Evolutionary conservation across 305 asterid genomes (phyloP).

Genomic region (Fraxinus sp.): DNA sequence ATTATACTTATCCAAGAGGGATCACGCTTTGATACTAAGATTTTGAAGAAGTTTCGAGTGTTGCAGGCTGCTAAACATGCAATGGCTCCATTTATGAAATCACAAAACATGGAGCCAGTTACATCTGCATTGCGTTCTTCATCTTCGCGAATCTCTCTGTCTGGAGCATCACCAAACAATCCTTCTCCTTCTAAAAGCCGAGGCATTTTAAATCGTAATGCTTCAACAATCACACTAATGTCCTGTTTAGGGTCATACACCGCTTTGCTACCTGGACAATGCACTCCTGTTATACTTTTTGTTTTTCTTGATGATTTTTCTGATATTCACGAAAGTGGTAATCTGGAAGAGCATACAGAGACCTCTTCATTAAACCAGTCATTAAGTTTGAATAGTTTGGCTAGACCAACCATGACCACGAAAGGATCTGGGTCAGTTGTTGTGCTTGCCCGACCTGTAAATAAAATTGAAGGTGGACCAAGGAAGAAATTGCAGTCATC

Average conservation of each 20-base stretch:
- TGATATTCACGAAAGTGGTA: slow-evolving; percentile 50
- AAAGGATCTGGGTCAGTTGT: slow-evolving; percentile 75
- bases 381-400: slow-evolving; percentile 41
- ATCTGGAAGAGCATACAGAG: slow-evolving; percentile 57
- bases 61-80: slow-evolving; percentile 88
- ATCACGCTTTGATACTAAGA: slow-evolving; percentile 71
- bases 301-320: slow-evolving; percentile 81
- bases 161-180: slow-evolving; percentile 50
- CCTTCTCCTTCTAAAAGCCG: slow-evolving; percentile 71
- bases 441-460: slow-evolving; percentile 72
- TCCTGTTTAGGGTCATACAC: slow-evolving; percentile 78
- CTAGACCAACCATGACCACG: slow-evolving; percentile 50
- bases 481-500: slow-evolving; percentile 88
- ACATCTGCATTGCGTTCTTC: slow-evolving; percentile 49
- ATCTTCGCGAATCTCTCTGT: slow-evolving; percentile 42
- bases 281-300: slow-evolving; percentile 82
- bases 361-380: slow-evolving; percentile 42
- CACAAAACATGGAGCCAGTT: slow-evolving; percentile 45
- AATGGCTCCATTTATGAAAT: slow-evolving; percentile 57
- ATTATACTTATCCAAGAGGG: slow-evolving; percentile 82
- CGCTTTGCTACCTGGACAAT: slow-evolving; percentile 86
- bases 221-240: slow-evolving; percentile 54
- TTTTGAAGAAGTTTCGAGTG: slow-evolving; percentile 65
- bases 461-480: slow-evolving; percentile 66
- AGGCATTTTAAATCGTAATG: slow-evolving; percentile 60